These are phyloP conservation scores for Backusella mclennaniae DNA, from an alignment of 192 early-diverging fungal species.

Conservation along the genomic window DNA sequence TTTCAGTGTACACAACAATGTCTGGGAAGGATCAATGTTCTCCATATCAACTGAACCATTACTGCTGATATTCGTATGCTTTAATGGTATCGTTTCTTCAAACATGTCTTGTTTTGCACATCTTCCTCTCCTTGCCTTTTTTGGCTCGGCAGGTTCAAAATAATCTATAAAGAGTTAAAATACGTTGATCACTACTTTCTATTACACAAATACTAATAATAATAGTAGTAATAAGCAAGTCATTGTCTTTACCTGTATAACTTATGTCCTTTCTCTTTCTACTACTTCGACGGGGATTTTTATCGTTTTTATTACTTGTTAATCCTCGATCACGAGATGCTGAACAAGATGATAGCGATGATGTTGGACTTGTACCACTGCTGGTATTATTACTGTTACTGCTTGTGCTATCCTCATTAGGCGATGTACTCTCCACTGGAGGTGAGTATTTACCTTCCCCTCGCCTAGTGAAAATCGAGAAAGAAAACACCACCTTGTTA, in stretches of 20 bases:
- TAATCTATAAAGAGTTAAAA: slow-evolving; percentile 7
- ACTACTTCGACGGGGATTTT: slow-evolving; percentile 9
- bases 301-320: not conserved
- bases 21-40: not conserved
- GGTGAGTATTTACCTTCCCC: not conserved
- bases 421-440: not conserved
- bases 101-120: not conserved
- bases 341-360: not conserved
- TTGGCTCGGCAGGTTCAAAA: not conserved
- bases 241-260: slow-evolving; percentile 15
- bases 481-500: no score
- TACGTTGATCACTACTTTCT: no score
- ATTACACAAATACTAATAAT: not conserved
- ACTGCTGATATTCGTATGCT: not conserved
- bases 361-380: not conserved
- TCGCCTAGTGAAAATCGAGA: not conserved
- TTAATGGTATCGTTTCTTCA: not conserved
- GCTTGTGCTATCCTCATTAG: not conserved
- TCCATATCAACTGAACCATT: not conserved
- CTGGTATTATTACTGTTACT: not conserved
- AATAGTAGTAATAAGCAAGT: not conserved
- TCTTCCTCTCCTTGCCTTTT: not conserved
- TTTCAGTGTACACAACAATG: not conserved
- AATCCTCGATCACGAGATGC: not conserved
- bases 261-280: slow-evolving; percentile 14